Conservation (phyloP, 139 green algal species). For the Coelastrella sp. region DNA sequence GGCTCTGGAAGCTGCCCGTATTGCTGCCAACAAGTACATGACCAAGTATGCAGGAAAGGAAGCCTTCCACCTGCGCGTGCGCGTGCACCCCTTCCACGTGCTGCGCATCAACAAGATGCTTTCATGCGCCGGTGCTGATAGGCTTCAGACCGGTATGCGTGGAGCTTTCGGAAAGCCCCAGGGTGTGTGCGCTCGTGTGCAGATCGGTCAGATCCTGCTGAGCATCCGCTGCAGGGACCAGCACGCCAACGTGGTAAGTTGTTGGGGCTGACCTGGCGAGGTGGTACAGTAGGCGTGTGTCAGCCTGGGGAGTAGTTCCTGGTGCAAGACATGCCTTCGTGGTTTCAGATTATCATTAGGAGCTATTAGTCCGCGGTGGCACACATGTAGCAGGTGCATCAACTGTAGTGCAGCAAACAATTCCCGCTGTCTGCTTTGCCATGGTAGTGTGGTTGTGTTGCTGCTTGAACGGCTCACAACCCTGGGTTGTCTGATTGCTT, state of each 20-base stretch:
- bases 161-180: conserved; percentile 98
- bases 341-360: too few relatives aligned
- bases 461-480: too few relatives aligned
- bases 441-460: too few relatives aligned
- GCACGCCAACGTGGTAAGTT: conserved; percentile 71
- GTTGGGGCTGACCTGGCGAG: not conserved
- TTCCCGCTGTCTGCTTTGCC: too few relatives aligned
- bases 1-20: conserved; percentile 97
- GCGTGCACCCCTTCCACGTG: conserved; percentile 99
- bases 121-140: conserved; percentile 99
- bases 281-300: too few relatives aligned
- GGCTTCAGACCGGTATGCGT: conserved; percentile 99
- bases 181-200: conserved; percentile 91
- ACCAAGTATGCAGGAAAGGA: conserved; percentile 98
- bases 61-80: conserved; percentile 98
- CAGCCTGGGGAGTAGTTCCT: too few relatives aligned
- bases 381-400: too few relatives aligned
- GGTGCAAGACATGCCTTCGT: too few relatives aligned
- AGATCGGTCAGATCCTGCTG: conserved; percentile 98
- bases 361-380: too few relatives aligned
- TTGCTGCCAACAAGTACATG: conserved; percentile 99
- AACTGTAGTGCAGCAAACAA: too few relatives aligned
- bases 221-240: conserved; percentile 96
- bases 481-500: not conserved
- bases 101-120: conserved; percentile 99